These are phyloP conservation scores for Wallemia mellicola DNA, from an alignment of 1,284 basidiomycete genomes.

Conservation along the genomic window DNA sequence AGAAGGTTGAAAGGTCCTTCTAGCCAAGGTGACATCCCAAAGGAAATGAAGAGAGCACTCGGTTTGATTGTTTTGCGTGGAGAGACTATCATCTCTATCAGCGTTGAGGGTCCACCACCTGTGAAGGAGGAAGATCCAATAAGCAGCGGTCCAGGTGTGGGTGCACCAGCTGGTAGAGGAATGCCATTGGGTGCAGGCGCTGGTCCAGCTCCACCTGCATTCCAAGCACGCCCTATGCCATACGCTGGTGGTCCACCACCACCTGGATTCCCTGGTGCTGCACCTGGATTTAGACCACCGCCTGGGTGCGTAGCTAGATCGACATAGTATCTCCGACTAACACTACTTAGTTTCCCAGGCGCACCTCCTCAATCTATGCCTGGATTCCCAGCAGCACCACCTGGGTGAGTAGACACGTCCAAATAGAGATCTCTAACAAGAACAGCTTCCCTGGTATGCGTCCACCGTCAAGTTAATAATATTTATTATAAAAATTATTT, in stretches of 20 bases:
- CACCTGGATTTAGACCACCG: background rate
- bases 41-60: conserved; percentile 77
- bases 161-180: background rate
- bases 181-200: background rate
- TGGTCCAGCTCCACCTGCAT: background rate
- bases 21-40: conserved; percentile 16
- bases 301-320: background rate
- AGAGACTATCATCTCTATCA: conserved; percentile 81
- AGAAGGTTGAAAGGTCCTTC: conserved; percentile 30
- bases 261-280: background rate
- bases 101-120: conserved; percentile 85
- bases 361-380: background rate
- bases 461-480: background rate
- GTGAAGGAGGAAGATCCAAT: conserved; percentile 39
- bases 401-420: background rate
- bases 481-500: background rate
- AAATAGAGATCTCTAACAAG: background rate
- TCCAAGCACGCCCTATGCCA: background rate
- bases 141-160: background rate
- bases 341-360: background rate
- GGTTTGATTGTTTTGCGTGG: conserved; percentile 88
- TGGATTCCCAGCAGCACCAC: background rate
- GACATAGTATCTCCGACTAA: background rate
- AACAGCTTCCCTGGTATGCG: background rate
- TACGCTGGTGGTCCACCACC: background rate